These are phyloP conservation scores for Favolaschia claudopus DNA, from an alignment of 768 basidiomycete species.

Conservation along the genomic window DNA sequence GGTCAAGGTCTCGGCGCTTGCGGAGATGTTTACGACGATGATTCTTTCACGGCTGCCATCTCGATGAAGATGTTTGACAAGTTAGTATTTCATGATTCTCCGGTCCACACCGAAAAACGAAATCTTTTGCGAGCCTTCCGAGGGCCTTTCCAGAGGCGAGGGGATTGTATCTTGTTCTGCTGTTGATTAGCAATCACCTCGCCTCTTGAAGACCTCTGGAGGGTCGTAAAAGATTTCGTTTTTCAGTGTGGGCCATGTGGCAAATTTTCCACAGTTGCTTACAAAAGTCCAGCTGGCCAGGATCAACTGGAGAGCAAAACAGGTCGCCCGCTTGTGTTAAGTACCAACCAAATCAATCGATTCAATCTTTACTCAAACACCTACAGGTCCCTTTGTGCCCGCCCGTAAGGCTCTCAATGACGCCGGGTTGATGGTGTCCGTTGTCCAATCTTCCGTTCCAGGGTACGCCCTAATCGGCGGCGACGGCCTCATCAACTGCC, in stretches of 20 bases:
- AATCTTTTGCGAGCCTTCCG: too few relatives aligned
- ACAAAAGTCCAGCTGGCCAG: constrained; percentile 25
- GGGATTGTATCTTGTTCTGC: too few relatives aligned
- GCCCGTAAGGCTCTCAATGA: constrained; percentile 31
- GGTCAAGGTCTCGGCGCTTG: constrained; percentile 39
- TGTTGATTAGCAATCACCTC: too few relatives aligned
- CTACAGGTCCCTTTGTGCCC: constrained; percentile 38
- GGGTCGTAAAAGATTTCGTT: too few relatives aligned
- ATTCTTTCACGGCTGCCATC: constrained; percentile 39
- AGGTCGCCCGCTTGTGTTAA: too few relatives aligned
- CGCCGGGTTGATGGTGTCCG: constrained; percentile 30
- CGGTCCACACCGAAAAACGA: too few relatives aligned
- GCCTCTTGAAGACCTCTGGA: too few relatives aligned
- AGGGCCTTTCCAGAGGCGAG: too few relatives aligned
- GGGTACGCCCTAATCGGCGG: constrained; percentile 35
- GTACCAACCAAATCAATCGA: too few relatives aligned
- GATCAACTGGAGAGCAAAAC: constrained; percentile 32
- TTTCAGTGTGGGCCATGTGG: too few relatives aligned
- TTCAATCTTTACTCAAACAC: too few relatives aligned
- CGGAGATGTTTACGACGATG: constrained; percentile 40
- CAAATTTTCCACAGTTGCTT: too few relatives aligned
- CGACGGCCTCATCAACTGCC: constrained; percentile 37
- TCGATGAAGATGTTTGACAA: constrained; percentile 36
- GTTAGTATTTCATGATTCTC: background rate
- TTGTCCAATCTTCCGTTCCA: constrained; percentile 22